Evolutionary conservation across 495 filamentous ascomycete species (phyloP).

Genomic region (Polyplosphaeria fusca): DNA sequence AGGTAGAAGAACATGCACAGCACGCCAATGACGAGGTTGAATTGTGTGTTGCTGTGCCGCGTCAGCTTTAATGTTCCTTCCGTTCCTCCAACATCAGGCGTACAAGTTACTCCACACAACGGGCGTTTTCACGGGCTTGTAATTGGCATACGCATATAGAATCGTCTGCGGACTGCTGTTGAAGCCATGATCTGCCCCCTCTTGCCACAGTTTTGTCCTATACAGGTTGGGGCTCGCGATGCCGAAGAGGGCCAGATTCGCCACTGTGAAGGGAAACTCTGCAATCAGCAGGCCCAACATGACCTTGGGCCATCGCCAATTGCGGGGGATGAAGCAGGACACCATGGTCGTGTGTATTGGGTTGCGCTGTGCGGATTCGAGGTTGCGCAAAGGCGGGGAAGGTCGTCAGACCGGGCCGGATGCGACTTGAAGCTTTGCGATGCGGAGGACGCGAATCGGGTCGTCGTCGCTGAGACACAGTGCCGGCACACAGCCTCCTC

Average conservation of each 20-base stretch:
- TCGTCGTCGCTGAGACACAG: too few species aligned
- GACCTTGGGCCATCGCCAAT: constrained; percentile 63
- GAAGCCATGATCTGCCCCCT: constrained; percentile 74
- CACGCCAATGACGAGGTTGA: constrained; percentile 78
- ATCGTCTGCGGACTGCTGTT: constrained; percentile 74
- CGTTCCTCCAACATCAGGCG: neutral
- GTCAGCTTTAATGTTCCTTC: neutral
- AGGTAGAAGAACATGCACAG: constrained; percentile 67
- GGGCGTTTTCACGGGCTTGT: constrained; percentile 61
- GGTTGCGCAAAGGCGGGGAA: too few species aligned
- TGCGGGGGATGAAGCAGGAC: constrained; percentile 25
- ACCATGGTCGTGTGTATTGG: constrained; percentile 8
- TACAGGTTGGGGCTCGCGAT: constrained; percentile 78
- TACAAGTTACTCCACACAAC: constrained; percentile 83
- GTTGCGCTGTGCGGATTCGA: too few species aligned
- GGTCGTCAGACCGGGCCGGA: too few species aligned
- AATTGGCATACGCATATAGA: constrained; percentile 75
- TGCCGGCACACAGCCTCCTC: too few species aligned
- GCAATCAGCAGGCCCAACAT: constrained; percentile 63
- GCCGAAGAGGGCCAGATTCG: constrained; percentile 72
- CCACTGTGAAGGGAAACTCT: constrained; percentile 68
- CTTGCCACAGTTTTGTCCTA: constrained; percentile 74
- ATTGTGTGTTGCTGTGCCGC: constrained; percentile 55
- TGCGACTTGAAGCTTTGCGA: too few species aligned
- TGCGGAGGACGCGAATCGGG: too few species aligned